Conservation (phyloP, 75 land plant species). For the Cryptomeria japonica region DNA sequence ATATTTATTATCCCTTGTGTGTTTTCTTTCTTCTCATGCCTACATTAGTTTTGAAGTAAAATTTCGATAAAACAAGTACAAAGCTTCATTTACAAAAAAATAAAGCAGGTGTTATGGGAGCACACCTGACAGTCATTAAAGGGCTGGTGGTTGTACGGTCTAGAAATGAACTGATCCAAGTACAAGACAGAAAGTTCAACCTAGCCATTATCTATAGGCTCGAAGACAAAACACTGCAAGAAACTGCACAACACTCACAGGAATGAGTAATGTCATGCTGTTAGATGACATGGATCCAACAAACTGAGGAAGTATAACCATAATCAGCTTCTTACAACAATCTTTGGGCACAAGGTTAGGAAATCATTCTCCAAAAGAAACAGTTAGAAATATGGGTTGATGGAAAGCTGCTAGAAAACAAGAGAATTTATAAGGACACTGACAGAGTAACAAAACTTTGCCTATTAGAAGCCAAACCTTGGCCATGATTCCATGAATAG, state of each 20-base stretch:
- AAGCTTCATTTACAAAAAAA: not conserved
- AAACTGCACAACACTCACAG: not conserved
- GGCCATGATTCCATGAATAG: not conserved
- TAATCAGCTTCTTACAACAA: not conserved
- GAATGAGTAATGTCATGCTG: not conserved
- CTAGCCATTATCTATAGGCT: not conserved
- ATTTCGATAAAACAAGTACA: not conserved
- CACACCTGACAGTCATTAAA: not conserved
- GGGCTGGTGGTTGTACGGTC: not conserved
- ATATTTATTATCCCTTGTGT: not conserved
- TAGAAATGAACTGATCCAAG: not conserved
- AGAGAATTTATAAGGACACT: not conserved
- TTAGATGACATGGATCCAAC: not conserved
- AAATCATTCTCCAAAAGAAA: not conserved
- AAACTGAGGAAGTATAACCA: not conserved
- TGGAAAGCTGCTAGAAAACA: not conserved
- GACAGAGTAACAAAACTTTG: not conserved
- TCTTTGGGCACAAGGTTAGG: not conserved
- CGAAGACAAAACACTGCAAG: not conserved
- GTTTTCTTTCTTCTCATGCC: not conserved
- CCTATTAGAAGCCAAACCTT: not conserved
- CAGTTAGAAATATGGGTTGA: not conserved
- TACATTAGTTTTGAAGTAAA: not conserved
- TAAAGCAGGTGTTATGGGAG: too few relatives aligned
- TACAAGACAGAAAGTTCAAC: not conserved